Evolutionary conservation across 352 stramenopile species (phyloP).

Genomic region (Pythium monospermum): DNA sequence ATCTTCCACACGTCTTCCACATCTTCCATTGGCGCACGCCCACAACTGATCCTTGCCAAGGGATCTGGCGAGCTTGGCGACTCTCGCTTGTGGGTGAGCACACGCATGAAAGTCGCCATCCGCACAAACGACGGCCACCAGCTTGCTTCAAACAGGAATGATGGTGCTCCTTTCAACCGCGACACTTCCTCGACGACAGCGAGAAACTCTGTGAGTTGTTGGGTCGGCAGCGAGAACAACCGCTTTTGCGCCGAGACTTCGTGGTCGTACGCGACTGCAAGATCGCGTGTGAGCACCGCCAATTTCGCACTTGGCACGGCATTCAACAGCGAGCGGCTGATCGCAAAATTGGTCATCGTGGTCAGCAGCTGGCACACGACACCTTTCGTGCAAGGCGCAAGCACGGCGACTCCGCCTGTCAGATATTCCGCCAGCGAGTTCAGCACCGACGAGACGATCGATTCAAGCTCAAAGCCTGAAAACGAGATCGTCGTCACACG

Average conservation of each 20-base stretch:
- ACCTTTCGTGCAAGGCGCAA: constrained; percentile 43
- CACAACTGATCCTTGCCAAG: constrained; percentile 46
- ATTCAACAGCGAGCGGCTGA: constrained; percentile 42
- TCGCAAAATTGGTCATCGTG: constrained; percentile 66
- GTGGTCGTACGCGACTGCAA: constrained; percentile 59
- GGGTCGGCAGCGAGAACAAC: constrained; percentile 57
- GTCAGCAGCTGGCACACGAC: constrained; percentile 47
- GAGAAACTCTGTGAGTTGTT: constrained; percentile 61
- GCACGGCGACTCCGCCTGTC: constrained; percentile 20
- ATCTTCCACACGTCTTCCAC: constrained; percentile 33
- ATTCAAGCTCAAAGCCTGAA: constrained; percentile 58
- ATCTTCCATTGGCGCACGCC: constrained; percentile 53
- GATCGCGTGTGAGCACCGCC: constrained; percentile 40
- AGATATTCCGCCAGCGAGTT: constrained; percentile 51
- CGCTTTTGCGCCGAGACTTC: constrained; percentile 57
- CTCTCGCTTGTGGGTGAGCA: constrained; percentile 41
- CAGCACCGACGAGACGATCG: constrained; percentile 41
- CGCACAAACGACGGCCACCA: constrained; percentile 63
- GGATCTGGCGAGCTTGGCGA: constrained; percentile 25
- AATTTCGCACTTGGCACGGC: constrained; percentile 59
- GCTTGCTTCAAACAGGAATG: constrained; percentile 29
- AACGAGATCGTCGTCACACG: constrained; percentile 45
- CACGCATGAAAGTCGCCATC: constrained; percentile 57
- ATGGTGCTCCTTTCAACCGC: constrained; percentile 41
- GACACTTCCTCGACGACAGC: constrained; percentile 60